A percentile compares a stretch with the other conserved stretches of the same genome.
These are phyloP conservation scores for Coemansia sp. DNA, from an alignment of 192 early-diverging fungal species.

Conservation along the genomic window DNA sequence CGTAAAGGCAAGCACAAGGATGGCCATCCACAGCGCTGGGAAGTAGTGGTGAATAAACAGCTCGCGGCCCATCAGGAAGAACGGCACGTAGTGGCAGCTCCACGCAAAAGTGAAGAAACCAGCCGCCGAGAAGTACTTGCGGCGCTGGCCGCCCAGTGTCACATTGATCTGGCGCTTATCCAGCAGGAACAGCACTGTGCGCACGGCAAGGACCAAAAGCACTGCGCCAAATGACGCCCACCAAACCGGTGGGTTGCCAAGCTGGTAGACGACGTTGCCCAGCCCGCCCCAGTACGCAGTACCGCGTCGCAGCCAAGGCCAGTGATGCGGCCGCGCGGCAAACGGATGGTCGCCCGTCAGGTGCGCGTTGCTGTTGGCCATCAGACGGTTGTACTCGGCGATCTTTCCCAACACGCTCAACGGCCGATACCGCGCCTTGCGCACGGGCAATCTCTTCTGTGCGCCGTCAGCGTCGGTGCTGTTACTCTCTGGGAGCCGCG, in stretches of 20 bases:
- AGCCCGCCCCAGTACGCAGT: slow-evolving; percentile 85
- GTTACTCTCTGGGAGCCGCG: slow-evolving; percentile 54
- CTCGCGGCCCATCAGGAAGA: slow-evolving; percentile 88
- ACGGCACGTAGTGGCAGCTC: slow-evolving; percentile 83
- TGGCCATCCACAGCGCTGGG: slow-evolving; percentile 88
- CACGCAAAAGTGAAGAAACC: slow-evolving; percentile 77
- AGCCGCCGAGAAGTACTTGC: slow-evolving; percentile 57
- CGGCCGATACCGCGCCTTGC: slow-evolving; percentile 57
- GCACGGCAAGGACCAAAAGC: slow-evolving; percentile 56
- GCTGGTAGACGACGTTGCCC: slow-evolving; percentile 78
- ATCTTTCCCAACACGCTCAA: slow-evolving; percentile 80
- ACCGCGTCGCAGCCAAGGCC: slow-evolving; percentile 84
- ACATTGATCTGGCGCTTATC: slow-evolving; percentile 59
- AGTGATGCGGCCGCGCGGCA: slow-evolving; percentile 84
- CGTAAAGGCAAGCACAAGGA: slow-evolving; percentile 70
- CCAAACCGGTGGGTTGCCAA: slow-evolving; percentile 90
- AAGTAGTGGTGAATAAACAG: slow-evolving; percentile 94
- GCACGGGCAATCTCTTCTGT: slow-evolving; percentile 17
- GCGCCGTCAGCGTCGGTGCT: slow-evolving; percentile 18
- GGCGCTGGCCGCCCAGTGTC: slow-evolving; percentile 38
- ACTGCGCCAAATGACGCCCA: slow-evolving; percentile 69
- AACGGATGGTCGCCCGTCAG: slow-evolving; percentile 90
- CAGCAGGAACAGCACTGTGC: slow-evolving; percentile 52
- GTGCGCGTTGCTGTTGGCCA: slow-evolving; percentile 84
- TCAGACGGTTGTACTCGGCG: slow-evolving; percentile 78